Conservation (phyloP, 148 eudicot genomes). For the Chenopodium suecicum region DNA sequence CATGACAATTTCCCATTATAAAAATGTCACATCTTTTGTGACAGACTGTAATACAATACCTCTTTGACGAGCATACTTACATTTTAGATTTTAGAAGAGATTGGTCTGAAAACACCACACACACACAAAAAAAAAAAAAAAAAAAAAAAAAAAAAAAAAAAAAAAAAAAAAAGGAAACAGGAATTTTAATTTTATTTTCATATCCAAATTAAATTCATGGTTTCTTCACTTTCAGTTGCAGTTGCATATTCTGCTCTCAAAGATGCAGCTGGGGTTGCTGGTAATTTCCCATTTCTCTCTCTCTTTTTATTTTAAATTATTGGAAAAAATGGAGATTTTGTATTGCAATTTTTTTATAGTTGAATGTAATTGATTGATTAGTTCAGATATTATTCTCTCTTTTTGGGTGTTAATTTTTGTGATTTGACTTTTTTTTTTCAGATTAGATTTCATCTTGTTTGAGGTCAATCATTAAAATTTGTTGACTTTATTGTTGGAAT, state of each 20-base stretch:
- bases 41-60: too few species aligned
- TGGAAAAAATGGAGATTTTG: neutral
- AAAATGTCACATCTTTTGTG: too few species aligned
- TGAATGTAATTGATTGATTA: neutral
- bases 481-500: neutral
- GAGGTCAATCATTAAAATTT: neutral
- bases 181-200: neutral
- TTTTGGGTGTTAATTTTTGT: neutral
- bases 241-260: slow-evolving; percentile 33
- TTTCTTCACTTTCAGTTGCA: slow-evolving; percentile 14
- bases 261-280: slow-evolving; percentile 73
- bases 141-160: neutral
- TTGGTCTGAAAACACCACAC: neutral
- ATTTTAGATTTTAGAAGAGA: too few species aligned
- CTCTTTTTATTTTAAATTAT: neutral
- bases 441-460: neutral
- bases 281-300: slow-evolving; percentile 29
- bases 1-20: too few species aligned
- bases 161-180: neutral
- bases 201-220: slow-evolving; percentile 18
- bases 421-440: neutral
- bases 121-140: neutral
- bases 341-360: neutral
- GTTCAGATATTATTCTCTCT: neutral
- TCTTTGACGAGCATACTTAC: too few species aligned